A percentile compares a stretch with the other conserved stretches of the same genome.
Evolutionary conservation across 805 yeast species (phyloP).

Genomic region (Wickerhamomyces hampshirensis): DNA sequence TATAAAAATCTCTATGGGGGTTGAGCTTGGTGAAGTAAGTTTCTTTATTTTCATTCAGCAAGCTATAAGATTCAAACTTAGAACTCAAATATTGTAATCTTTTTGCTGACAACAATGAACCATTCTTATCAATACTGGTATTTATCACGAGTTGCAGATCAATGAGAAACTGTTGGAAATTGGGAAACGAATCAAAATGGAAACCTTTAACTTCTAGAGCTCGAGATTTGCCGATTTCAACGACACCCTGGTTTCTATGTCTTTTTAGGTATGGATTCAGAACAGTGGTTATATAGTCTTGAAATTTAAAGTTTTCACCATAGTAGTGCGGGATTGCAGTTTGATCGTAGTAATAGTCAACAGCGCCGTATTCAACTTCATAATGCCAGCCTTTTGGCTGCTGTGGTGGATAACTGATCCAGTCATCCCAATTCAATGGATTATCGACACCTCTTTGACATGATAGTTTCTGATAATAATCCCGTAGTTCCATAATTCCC

Average conservation of each 20-base stretch:
- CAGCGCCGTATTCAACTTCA: conserved; percentile 24
- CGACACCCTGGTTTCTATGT: background rate
- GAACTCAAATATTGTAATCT: conserved; percentile 28
- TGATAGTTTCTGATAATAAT: conserved; percentile 58
- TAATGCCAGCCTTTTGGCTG: conserved; percentile 38
- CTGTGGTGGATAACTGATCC: conserved; percentile 87
- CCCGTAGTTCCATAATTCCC: conserved; percentile 45
- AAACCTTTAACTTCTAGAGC: conserved; percentile 11
- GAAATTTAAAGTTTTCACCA: conserved; percentile 31
- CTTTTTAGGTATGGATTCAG: conserved; percentile 5
- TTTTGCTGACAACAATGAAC: conserved; percentile 18
- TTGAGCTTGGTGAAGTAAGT: conserved; percentile 31
- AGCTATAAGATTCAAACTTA: conserved; percentile 32
- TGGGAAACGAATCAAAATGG: conserved; percentile 18
- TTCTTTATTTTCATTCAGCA: conserved; percentile 31
- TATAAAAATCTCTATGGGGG: conserved; percentile 39
- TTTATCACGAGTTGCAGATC: conserved; percentile 27
- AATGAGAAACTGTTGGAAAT: conserved; percentile 26
- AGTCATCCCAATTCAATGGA: conserved; percentile 59
- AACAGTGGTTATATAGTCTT: conserved; percentile 22
- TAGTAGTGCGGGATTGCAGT: conserved; percentile 26
- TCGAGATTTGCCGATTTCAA: background rate
- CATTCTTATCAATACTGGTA: conserved; percentile 9
- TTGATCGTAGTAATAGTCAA: conserved; percentile 23
- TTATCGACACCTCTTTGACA: conserved; percentile 64